Base-by-base conservation (phyloP, 371 early-diverging fungal genomes). In the Mortierella sp. region DNA sequence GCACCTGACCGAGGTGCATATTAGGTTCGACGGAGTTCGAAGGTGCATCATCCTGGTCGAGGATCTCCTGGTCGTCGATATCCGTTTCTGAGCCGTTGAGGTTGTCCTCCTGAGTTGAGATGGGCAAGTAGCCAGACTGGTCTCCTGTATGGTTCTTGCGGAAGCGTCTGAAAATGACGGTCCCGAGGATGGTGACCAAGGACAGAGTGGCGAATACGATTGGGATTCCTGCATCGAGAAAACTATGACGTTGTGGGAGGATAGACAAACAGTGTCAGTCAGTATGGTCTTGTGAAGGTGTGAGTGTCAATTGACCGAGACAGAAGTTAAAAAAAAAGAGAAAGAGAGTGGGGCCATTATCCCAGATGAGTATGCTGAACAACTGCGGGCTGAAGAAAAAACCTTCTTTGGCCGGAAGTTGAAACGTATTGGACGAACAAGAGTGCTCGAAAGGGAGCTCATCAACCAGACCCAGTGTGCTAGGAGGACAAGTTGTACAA, bases 191-290 rank as follows among this genome's bases (percentile, higher is more conserved):
- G 24, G 70, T 60, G 24, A 79, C 41, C 46, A 86, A 24, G 11
- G 86, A 86, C 14, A 76, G 11, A 38, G 58, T 38, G 18, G 80
- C 82, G 29, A 44, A 82, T 18, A 79, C 41, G 27, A 86, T 56
- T 0, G 82, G 86, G 51, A 82, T 63, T n/a, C 75, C 86, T 7
- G 82, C 86, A 77, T 86, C 82, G 18, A 86, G 77, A 1, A 86
- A 80, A 71, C 86, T 84, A 78, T 60, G 11, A 51, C 35, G 38
- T 29, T 48, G 54, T 60, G 18, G 73, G 18, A 74, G 48, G 46
- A 27, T n/a, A 41, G 55, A 29, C 14, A 35, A 11, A 43, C 68
- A 24, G 72, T 14, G 48, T 11, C 41, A 75, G 49, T 32, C 41
- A 75, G 49, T 32, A 32, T 24, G 21, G 54, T 29, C 27, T 35